phyloP scores from a whole-genome alignment of 2,329 filamentous ascomycete species.

The Chaetomiaceae sp. region DNA sequence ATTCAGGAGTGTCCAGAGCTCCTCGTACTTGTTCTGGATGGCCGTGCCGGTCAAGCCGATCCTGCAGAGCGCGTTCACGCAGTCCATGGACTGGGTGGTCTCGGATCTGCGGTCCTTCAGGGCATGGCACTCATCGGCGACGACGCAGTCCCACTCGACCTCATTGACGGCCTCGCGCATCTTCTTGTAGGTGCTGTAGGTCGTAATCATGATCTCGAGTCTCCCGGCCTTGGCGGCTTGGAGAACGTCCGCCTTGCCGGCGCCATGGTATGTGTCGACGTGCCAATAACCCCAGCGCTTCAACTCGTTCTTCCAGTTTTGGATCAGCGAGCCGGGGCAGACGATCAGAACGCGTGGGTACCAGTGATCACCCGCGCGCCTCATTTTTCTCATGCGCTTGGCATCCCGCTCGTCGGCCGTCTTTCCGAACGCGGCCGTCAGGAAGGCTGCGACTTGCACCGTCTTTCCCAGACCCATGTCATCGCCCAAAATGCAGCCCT shows the following conservation, averaged over 20 bases:
- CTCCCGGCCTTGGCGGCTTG: slow-evolving; percentile 69
- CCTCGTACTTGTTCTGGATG: slow-evolving; percentile 97
- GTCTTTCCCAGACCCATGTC: slow-evolving; percentile 99
- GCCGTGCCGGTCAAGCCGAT: slow-evolving; percentile 93
- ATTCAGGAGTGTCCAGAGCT: slow-evolving; percentile 92
- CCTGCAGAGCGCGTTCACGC: slow-evolving; percentile 84
- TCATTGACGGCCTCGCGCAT: slow-evolving; percentile 70
- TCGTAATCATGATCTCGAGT: slow-evolving; percentile 89
- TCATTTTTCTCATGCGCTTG: slow-evolving; percentile 83
- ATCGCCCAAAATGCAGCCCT: slow-evolving; percentile 85
- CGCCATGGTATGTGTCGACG: slow-evolving; percentile 74
- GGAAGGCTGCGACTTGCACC: slow-evolving; percentile 88
- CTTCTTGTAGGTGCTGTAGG: slow-evolving; percentile 85
- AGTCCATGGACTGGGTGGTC: slow-evolving; percentile 80
- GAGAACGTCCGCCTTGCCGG: slow-evolving; percentile 62
- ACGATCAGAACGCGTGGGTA: slow-evolving; percentile 82
- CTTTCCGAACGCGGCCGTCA: slow-evolving; percentile 90
- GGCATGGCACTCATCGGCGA: slow-evolving; percentile 89
- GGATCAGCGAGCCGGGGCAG: slow-evolving; percentile 81
- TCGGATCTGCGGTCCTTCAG: slow-evolving; percentile 77
- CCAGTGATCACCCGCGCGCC: slow-evolving; percentile 60
- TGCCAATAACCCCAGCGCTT: slow-evolving; percentile 95
- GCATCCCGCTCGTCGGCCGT: slow-evolving; percentile 80
- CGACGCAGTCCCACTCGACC: slow-evolving; percentile 86
- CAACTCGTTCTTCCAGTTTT: slow-evolving; percentile 87